These are phyloP conservation scores for Penicillium hesseltinei DNA, from an alignment of 2,329 filamentous ascomycete species.

Conservation along the genomic window DNA sequence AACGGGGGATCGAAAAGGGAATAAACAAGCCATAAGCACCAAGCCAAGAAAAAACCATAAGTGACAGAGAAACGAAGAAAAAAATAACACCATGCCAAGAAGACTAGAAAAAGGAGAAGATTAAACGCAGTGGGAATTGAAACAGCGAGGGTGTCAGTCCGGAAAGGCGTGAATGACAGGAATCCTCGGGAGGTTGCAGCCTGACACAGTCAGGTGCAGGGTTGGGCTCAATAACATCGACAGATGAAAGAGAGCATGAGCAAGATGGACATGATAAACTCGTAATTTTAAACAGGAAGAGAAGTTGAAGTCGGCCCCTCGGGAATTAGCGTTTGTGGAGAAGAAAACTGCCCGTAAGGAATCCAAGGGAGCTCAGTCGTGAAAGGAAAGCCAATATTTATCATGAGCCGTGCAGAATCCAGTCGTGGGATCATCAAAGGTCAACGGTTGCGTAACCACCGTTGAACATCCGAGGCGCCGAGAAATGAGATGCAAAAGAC, in stretches of 20 bases:
- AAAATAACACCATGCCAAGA: constrained; percentile 23
- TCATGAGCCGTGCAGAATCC: constrained; percentile 24
- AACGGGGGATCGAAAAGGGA: constrained; percentile 17
- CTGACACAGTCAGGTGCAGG: constrained; percentile 3
- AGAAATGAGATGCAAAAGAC: background rate
- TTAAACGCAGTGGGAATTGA: constrained; percentile 20
- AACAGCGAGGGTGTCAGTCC: constrained; percentile 12
- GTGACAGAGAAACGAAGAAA: constrained; percentile 19
- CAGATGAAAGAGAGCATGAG: constrained; percentile 23
- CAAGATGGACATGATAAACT: constrained; percentile 27
- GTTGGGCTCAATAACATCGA: constrained; percentile 17
- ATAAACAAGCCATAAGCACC: constrained; percentile 23
- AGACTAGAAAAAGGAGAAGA: constrained; percentile 17
- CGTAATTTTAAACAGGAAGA: constrained; percentile 33
- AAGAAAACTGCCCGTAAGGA: constrained; percentile 15
- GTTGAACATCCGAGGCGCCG: constrained; percentile 20
- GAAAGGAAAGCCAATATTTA: constrained; percentile 18
- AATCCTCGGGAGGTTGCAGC: constrained; percentile 5
- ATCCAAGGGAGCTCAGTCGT: constrained; percentile 18
- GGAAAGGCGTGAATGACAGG: constrained; percentile 3
- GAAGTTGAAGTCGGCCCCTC: constrained; percentile 20
- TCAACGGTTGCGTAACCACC: constrained; percentile 20
- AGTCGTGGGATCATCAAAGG: constrained; percentile 31
- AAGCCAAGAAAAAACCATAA: constrained; percentile 21
- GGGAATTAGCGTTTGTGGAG: constrained; percentile 8